These are phyloP conservation scores for Tranzscheliella williamsii DNA, from an alignment of 1,284 basidiomycete genomes.

Conservation along the genomic window DNA sequence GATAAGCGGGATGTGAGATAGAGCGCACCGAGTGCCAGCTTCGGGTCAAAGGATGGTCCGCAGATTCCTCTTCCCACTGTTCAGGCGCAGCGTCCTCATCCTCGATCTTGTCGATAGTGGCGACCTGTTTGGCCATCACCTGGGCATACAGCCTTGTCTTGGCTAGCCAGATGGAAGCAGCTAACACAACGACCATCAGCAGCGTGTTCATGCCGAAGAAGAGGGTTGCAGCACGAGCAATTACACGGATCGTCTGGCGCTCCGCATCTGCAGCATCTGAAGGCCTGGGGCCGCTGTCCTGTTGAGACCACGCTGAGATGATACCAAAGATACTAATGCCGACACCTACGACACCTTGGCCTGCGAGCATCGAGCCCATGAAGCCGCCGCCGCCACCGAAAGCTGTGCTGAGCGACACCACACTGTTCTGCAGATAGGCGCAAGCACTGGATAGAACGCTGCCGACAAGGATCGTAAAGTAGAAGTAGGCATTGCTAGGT, in stretches of 20 bases:
- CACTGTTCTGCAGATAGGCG: constrained; percentile 53
- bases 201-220: constrained; percentile 39
- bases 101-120: constrained; percentile 27
- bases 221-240: constrained; percentile 36
- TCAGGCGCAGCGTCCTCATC: constrained; percentile 5
- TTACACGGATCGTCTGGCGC: constrained; percentile 14
- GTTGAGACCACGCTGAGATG: constrained; percentile 40
- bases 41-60: constrained; percentile 19
- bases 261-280: constrained; percentile 3
- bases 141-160: constrained; percentile 27
- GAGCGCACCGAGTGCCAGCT: constrained; percentile 41
- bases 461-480: constrained; percentile 32
- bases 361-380: constrained; percentile 54
- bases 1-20: constrained; percentile 28
- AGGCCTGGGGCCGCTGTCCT: neutral
- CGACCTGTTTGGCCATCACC: constrained; percentile 40
- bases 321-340: constrained; percentile 48
- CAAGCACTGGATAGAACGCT: constrained; percentile 38
- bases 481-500: constrained; percentile 21
- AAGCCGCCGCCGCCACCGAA: constrained; percentile 40
- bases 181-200: constrained; percentile 31
- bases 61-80: constrained; percentile 3
- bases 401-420: constrained; percentile 48
- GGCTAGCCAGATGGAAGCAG: constrained; percentile 29
- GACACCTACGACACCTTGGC: constrained; percentile 50